Base-by-base conservation (phyloP, 371 early-diverging fungal species). In the Nematocida sp. region DNA sequence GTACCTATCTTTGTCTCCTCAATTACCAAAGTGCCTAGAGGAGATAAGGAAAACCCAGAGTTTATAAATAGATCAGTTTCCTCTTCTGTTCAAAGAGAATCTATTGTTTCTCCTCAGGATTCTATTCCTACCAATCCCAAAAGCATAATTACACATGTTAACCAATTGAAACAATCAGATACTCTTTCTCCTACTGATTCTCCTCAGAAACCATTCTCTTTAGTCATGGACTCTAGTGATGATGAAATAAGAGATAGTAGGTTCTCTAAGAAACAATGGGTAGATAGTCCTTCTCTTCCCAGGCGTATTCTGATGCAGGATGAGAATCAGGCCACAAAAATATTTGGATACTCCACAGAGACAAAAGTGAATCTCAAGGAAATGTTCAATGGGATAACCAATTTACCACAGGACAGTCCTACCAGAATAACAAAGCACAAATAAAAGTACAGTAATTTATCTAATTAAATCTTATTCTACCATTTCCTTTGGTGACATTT, bases 311-410 rank as follows among this genome's bases (percentile, higher is more conserved):
- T 57, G 17, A n/a, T 70, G 51, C 74, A 70, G 57, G 43, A 46
- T 29, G 74, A 70, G 49, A 55, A 70, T 61, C 74, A 70, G 31
- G 74, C 74, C 0, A 55, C 40, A n/a, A 60, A 55, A 32, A 70
- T 70, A 21, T 70, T 70, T 53, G 74, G 74, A 15, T 29, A 25
- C 5, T 70, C 74, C 1, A 47, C 60, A 55, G 49, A 70, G 29
- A 70, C 74, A 45, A 70, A 70, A 52, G 74, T 70, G 11, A 70
- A 70, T 37, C 61, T 70, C 4, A 70, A 70, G 43, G 74, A 70
- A 41, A 70, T 70, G 74, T 70, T 70, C 38, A 31, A 23, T 32
- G 55, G 46, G 21, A 34, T 70, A 27, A 46, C 47, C 13, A 70
- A 70, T 37, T 23, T 70, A 25, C 74, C 74, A 7, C 27, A 58